Evolutionary conservation across 257 asterid genomes (phyloP).

Genomic region (Gentiana macrophylla): DNA sequence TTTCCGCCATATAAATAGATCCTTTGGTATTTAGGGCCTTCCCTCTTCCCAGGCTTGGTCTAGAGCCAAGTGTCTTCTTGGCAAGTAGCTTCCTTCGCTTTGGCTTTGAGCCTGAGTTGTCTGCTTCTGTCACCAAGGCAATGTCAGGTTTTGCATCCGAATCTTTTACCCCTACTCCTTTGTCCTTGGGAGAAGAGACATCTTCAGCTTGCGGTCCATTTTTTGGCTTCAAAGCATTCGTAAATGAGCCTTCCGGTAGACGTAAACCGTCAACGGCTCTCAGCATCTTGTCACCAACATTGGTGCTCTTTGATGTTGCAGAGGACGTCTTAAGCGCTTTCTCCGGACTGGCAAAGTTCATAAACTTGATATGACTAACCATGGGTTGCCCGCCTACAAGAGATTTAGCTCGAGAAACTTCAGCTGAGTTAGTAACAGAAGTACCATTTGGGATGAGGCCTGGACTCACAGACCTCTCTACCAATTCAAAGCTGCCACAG

Average conservation of each 20-base stretch:
- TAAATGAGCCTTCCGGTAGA: slow-evolving; percentile 15
- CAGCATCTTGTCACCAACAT: slow-evolving; percentile 7
- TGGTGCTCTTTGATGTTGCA: slow-evolving; percentile 19
- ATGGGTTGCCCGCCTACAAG: slow-evolving; percentile 14
- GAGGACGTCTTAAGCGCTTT: slow-evolving; percentile 18
- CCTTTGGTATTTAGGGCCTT: slow-evolving; percentile 32
- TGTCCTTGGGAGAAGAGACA: slow-evolving; percentile 17
- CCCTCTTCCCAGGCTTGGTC: slow-evolving; percentile 29
- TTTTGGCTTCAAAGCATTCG: slow-evolving; percentile 19
- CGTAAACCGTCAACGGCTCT: slow-evolving; percentile 12
- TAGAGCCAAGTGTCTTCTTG: slow-evolving; percentile 47
- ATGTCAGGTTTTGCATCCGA: slow-evolving; percentile 16
- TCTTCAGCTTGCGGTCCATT: slow-evolving; percentile 21
- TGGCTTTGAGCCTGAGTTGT: slow-evolving; percentile 23
- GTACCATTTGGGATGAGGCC: slow-evolving; percentile 18
- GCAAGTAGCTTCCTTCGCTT: slow-evolving; percentile 30
- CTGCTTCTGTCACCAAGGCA: slow-evolving; percentile 22
- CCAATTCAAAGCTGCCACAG: slow-evolving; percentile 27
- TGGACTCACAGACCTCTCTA: slow-evolving; percentile 15
- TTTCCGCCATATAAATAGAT: slow-evolving; percentile 24
- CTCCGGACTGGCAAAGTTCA: background rate
- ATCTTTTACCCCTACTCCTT: slow-evolving; percentile 11
- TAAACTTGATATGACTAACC: background rate
- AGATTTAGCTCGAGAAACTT: slow-evolving; percentile 22
- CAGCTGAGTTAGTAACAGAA: slow-evolving; percentile 11